Percentiles rank a stretch among this genome's conserved stretches.
Conservation (phyloP, 2,329 filamentous ascomycete genomes). For the Colletotrichum tanaceti region DNA sequence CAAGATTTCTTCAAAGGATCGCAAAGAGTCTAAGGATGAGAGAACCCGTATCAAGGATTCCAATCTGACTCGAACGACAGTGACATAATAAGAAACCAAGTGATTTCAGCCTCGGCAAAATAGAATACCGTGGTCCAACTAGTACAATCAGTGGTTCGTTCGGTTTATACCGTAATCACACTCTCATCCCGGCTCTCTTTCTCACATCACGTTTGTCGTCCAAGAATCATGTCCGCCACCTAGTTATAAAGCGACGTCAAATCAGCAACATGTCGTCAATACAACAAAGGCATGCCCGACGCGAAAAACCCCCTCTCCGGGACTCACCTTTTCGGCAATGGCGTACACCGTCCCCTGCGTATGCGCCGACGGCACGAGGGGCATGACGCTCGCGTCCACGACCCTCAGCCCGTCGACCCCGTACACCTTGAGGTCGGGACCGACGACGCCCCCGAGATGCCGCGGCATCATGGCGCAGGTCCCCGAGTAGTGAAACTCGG, state of each 20-base stretch:
- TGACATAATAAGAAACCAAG: no score
- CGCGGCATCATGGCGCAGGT: conserved; percentile 46
- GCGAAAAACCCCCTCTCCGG: rapidly evolving
- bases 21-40: no score
- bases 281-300: no score
- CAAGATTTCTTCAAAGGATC: no score
- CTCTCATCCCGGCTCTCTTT: no score
- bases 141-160: no score
- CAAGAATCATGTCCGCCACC: neutral
- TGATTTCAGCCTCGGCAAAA: no score
- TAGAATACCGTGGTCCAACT: neutral
- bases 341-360: conserved; percentile 41
- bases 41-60: no score
- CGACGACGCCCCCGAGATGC: conserved; percentile 46
- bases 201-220: neutral
- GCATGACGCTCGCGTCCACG: conserved; percentile 42
- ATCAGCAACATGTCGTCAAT: neutral
- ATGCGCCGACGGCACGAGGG: conserved; percentile 38
- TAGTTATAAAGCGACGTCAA: neutral
- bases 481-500: conserved; percentile 43
- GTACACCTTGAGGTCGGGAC: conserved; percentile 44
- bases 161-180: no score
- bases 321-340: conserved; percentile 39
- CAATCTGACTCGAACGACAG: no score
- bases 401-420: conserved; percentile 43